Evolutionary conservation across 75 land plant species (phyloP).

Genomic region (Isoetes taiwanensis): DNA sequence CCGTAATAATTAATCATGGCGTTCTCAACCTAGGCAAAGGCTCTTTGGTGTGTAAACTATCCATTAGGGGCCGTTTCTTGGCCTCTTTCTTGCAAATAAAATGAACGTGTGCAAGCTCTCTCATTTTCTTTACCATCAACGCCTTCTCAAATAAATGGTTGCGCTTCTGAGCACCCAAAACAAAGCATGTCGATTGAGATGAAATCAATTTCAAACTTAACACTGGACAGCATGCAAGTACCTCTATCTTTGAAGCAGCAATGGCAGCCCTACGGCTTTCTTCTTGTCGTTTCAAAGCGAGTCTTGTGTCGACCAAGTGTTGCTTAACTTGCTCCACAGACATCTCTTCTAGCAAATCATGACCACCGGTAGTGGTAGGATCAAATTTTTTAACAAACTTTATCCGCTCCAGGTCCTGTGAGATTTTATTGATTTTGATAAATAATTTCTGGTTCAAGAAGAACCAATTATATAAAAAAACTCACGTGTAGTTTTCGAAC

Average conservation of each 20-base stretch:
- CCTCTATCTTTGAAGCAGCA: slow-evolving; percentile 8
- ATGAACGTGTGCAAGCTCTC: not conserved
- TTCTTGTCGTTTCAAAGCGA: slow-evolving; percentile 5
- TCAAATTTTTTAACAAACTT: slow-evolving; percentile 13
- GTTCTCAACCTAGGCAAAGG: no score
- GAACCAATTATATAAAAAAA: not conserved
- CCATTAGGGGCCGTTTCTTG: no score
- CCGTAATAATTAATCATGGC: no score
- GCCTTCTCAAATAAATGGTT: slow-evolving; percentile 4
- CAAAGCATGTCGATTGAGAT: not conserved
- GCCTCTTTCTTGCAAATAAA: slow-evolving; percentile 1
- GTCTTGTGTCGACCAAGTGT: not conserved
- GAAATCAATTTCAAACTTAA: not conserved
- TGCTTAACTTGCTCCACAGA: slow-evolving; percentile 7
- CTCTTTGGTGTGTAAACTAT: no score
- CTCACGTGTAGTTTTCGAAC: slow-evolving; percentile 10
- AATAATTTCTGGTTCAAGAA: not conserved
- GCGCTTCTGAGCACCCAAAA: slow-evolving; percentile 1
- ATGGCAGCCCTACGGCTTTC: not conserved
- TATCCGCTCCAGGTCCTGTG: not conserved
- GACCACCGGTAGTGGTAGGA: slow-evolving; percentile 6
- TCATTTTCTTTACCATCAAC: slow-evolving; percentile 9
- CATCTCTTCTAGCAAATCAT: slow-evolving; percentile 15
- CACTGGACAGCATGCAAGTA: not conserved
- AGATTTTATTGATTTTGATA: no score